Evolutionary conservation across 495 filamentous ascomycete species (phyloP).

Genomic region (Choiromyces venosus): DNA sequence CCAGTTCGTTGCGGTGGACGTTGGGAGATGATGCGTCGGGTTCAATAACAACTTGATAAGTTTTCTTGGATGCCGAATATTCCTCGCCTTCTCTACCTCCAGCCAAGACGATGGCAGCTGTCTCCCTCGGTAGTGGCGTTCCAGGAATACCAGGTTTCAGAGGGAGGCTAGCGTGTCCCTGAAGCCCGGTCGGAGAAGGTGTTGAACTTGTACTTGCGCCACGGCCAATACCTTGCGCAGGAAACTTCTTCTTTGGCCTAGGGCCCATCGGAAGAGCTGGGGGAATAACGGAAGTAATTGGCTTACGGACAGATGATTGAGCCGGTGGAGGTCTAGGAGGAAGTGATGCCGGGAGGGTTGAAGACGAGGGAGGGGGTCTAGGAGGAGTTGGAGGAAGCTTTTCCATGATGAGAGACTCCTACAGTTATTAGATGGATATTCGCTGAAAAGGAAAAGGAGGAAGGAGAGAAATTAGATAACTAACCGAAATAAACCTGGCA

Average conservation of each 20-base stretch:
- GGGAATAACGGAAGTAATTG: constrained; percentile 21
- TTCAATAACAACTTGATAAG: constrained; percentile 28
- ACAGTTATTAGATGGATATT: background rate
- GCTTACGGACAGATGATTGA: constrained; percentile 18
- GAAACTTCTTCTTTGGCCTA: constrained; percentile 34
- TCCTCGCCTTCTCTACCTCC: constrained; percentile 25
- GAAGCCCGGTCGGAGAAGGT: constrained; percentile 6
- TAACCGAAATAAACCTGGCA: background rate
- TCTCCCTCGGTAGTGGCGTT: constrained; percentile 38
- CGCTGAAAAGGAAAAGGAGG: background rate
- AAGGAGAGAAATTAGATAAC: background rate
- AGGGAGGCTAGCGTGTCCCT: constrained; percentile 38
- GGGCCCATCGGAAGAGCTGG: constrained; percentile 38
- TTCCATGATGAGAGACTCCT: constrained; percentile 16
- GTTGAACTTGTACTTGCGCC: constrained; percentile 15
- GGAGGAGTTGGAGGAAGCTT: constrained; percentile 34
- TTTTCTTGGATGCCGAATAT: constrained; percentile 29
- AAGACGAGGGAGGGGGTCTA: constrained; percentile 25
- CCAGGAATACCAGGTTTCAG: constrained; percentile 38
- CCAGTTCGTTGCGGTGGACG: background rate
- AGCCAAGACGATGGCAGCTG: constrained; percentile 40
- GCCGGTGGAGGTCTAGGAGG: constrained; percentile 32
- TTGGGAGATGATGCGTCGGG: background rate
- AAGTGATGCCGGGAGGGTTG: constrained; percentile 23
- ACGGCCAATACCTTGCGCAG: constrained; percentile 39